These are phyloP conservation scores for Geotrichum europaeum DNA, from an alignment of 1,139 yeast species.

Conservation along the genomic window DNA sequence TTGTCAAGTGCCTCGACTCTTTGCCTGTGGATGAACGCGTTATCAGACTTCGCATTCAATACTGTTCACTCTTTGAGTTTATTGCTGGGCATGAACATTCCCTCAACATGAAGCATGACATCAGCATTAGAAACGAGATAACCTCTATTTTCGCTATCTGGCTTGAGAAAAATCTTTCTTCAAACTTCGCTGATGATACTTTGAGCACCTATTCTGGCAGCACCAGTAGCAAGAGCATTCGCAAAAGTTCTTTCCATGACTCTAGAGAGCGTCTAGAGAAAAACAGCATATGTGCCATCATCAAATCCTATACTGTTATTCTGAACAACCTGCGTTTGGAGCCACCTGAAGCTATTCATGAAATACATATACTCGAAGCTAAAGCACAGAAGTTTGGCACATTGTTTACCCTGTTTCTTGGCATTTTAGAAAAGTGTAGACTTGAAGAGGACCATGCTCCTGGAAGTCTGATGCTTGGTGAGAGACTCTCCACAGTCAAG, in stretches of 20 bases:
- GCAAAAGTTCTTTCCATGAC: constrained; percentile 3
- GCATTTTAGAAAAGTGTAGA: constrained; percentile 62
- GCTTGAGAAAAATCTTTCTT: constrained; percentile 41
- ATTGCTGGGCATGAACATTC: constrained; percentile 42
- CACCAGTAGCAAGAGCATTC: constrained; percentile 1
- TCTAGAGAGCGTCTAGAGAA: constrained; percentile 21
- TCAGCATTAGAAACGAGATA: constrained; percentile 53
- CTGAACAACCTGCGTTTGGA: constrained; percentile 31
- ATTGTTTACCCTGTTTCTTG: constrained; percentile 64
- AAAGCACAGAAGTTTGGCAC: constrained; percentile 64
- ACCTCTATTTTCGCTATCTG: constrained; percentile 58
- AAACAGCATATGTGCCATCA: constrained; percentile 26
- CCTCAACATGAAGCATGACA: constrained; percentile 46
- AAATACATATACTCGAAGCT: constrained; percentile 51
- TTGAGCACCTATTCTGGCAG: constrained; percentile 2
- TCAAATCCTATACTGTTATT: constrained; percentile 25
- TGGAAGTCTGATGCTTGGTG: constrained; percentile 16
- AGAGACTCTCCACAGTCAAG: constrained; percentile 51
- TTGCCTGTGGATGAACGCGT: constrained; percentile 40
- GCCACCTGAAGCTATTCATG: constrained; percentile 36
- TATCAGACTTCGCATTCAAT: constrained; percentile 48
- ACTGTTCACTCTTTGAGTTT: constrained; percentile 50
- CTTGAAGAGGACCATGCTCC: constrained; percentile 21
- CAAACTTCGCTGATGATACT: constrained; percentile 3
- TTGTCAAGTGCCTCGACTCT: constrained; percentile 36